These are phyloP conservation scores for Aspergillus bertholletiae DNA, from an alignment of 495 filamentous ascomycete species.

Conservation along the genomic window DNA sequence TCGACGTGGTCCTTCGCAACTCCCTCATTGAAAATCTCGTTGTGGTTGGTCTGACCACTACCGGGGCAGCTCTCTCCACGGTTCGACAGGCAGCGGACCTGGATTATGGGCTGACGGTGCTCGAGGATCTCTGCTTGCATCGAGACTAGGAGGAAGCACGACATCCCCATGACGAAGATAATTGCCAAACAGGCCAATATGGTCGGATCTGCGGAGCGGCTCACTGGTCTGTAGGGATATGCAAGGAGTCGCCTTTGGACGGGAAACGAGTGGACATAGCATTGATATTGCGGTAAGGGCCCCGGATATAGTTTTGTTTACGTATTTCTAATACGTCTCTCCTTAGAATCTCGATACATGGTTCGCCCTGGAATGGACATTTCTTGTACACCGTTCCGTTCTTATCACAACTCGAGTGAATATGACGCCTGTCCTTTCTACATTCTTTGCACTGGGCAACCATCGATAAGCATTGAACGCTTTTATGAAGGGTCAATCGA, in stretches of 20 bases:
- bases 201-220: constrained; percentile 17
- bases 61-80: constrained; percentile 40
- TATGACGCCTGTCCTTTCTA: neutral
- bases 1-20: constrained; percentile 35
- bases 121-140: constrained; percentile 38
- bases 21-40: constrained; percentile 25
- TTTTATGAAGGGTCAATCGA: too few species aligned
- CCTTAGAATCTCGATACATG: too few species aligned
- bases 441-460: too few species aligned
- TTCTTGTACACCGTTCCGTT: too few species aligned
- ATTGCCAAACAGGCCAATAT: constrained; percentile 26
- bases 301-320: neutral
- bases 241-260: neutral
- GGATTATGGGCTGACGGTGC: constrained; percentile 32
- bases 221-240: neutral
- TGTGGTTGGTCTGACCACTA: constrained; percentile 31
- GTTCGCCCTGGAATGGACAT: too few species aligned
- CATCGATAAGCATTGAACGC: too few species aligned
- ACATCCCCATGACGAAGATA: constrained; percentile 32
- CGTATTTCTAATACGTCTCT: neutral
- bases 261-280: neutral
- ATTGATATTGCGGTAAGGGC: neutral
- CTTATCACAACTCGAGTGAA: neutral
- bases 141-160: constrained; percentile 28
- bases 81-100: constrained; percentile 33